Evolutionary conservation across 768 basidiomycete species (phyloP).

Genomic region (Auricularia sp.): DNA sequence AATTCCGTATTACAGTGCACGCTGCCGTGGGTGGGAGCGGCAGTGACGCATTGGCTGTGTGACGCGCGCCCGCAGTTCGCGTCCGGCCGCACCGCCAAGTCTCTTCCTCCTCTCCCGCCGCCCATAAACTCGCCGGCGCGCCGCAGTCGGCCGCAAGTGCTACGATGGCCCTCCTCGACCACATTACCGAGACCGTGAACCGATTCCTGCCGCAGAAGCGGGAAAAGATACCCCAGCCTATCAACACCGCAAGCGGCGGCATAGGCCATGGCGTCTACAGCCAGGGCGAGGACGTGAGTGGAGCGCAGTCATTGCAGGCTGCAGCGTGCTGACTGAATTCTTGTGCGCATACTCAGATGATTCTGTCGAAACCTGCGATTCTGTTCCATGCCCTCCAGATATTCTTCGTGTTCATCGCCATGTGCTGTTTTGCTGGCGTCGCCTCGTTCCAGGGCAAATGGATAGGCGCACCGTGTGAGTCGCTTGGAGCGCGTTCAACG

Average conservation of each 20-base stretch:
- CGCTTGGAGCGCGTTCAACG: neutral
- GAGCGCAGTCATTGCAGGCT: neutral
- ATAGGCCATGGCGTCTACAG: neutral
- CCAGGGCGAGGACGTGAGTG: slow-evolving; percentile 6
- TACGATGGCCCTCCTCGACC: slow-evolving; percentile 48
- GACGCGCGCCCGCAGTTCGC: neutral
- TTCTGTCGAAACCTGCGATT: slow-evolving; percentile 75
- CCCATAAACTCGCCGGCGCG: neutral
- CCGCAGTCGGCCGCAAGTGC: slow-evolving; percentile 4
- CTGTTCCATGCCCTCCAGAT: slow-evolving; percentile 67
- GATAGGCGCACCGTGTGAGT: slow-evolving; percentile 78
- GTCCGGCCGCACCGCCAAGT: neutral
- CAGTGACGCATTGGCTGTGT: neutral
- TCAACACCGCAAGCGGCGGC: neutral
- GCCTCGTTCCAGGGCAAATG: slow-evolving; percentile 83
- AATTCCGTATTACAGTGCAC: no score
- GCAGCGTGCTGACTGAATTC: neutral
- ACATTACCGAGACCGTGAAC: slow-evolving; percentile 40
- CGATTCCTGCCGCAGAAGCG: slow-evolving; percentile 38
- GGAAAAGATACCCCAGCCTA: slow-evolving; percentile 1
- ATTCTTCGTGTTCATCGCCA: slow-evolving; percentile 89
- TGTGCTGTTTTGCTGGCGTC: slow-evolving; percentile 85
- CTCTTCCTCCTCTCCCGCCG: neutral
- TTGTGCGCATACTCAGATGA: slow-evolving; percentile 47
- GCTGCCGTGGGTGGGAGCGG: neutral